Base-by-base conservation (phyloP, 306 rosid genomes). In the Elaeagnus macrophylla region DNA sequence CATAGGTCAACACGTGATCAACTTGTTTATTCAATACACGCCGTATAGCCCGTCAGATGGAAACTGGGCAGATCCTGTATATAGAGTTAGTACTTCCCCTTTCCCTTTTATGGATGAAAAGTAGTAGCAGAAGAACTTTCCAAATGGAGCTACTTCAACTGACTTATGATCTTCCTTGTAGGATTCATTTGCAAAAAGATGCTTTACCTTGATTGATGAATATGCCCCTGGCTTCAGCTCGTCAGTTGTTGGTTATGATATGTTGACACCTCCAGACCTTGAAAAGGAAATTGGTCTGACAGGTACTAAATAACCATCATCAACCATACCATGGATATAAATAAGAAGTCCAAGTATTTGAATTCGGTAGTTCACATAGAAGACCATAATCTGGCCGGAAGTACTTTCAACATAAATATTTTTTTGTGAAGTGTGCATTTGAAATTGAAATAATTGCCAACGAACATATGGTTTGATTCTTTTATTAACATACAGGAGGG, bases 241-340 rank as follows among this genome's bases (percentile, higher is more conserved):
- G 64, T 83, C 97, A 53, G 15, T 90, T 16, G 62, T 86, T 59
- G 97, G 80, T 32, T 81, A 86, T 40, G 95, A 90, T 70, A 86
- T 86, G 97, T 70, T 90, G 72, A 86, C 97, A 15, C 97, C 97
- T 4, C 97, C 94, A 52, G 97, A 90, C 62, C 97, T 90, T 53
- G 97, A 90, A 73, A 79, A 86, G 79, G 91, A 86, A 79, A 64
- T 90, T 13, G 95, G 95, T 61, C 68, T 90, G 71, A 90, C 95
- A 60, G 97, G 97, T 89, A 75, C 61, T 45, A 54, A 1, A 45
- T 12, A 45, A 7, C 16, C 12, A 45, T 13, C 15, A 20, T 13
- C 15, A 20, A 12, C 0, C 7, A 19, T 15, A 10, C 39, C 14
- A 20, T 11, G 37, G 6, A 19, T 12, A 51, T 51, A 37, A 19